Evolutionary conservation across 176 grass and related monocot species (phyloP).

Genomic region (Leersia perrieri): DNA sequence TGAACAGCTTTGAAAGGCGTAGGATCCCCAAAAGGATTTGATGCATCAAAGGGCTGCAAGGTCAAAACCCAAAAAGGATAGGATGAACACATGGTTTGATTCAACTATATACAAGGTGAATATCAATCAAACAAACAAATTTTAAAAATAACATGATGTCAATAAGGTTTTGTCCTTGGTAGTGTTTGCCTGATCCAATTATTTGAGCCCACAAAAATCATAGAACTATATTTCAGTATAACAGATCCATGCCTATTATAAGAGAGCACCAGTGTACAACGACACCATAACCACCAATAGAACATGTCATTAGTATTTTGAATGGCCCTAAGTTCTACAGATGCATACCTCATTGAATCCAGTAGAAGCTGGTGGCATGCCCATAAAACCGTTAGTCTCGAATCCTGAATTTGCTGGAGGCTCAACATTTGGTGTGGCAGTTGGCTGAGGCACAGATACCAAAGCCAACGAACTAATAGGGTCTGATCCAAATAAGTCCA

Average conservation of each 20-base stretch:
- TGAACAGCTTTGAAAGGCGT: slow-evolving; percentile 75
- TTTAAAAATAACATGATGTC: not conserved
- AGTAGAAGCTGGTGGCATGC: slow-evolving; percentile 53
- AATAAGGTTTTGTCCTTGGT: not conserved
- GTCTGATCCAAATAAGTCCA: slow-evolving; percentile 92
- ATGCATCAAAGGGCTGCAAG: slow-evolving; percentile 40
- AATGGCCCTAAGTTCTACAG: not conserved
- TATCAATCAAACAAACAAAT: not conserved
- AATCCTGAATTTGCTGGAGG: slow-evolving; percentile 62
- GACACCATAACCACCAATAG: not conserved
- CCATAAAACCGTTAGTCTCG: slow-evolving; percentile 50
- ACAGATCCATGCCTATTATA: not conserved
- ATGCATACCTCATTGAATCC: slow-evolving; percentile 63
- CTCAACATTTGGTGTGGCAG: slow-evolving; percentile 44
- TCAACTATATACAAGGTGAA: not conserved
- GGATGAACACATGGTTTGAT: slow-evolving; percentile 3
- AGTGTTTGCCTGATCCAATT: not conserved
- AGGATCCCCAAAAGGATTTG: slow-evolving; percentile 90
- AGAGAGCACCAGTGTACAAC: not conserved
- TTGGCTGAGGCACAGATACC: slow-evolving; percentile 60
- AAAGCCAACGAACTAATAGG: slow-evolving; percentile 73
- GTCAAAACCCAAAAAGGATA: not conserved
- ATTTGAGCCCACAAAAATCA: not conserved
- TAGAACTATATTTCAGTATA: not conserved
- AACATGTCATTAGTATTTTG: not conserved